Base-by-base conservation (phyloP, 2,329 filamentous ascomycete species). In the Talaromyces pinophilus region DNA sequence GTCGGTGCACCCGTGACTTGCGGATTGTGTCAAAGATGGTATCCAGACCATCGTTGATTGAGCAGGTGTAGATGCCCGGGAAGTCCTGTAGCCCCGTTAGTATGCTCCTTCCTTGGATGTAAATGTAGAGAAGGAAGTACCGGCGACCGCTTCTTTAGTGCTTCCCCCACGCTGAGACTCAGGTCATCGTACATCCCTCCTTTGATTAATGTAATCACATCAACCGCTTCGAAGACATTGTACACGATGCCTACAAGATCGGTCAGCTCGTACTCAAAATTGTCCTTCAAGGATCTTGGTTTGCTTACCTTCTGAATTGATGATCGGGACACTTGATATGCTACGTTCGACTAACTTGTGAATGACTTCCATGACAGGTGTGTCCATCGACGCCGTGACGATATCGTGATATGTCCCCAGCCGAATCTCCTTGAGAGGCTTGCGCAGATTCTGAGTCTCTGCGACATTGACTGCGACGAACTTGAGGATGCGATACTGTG, bases 21-120 rank as follows among this genome's bases (percentile, higher is more conserved):
- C 94, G 91, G 71, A 99, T 92, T 0, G 95, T 98, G 78, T 97
- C 93, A 77, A 98, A 98, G 71, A 99, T 95, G 11, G 93, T 94
- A 76, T 96, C 94, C 60, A 99, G 86, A 64, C 93, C 89, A 79
- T 99, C 95, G 69, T 96, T 90, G 69, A 95, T 86, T 55, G 90
- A 92, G 82, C 95, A 99, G 0, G 94, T 98, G 80, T 97, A 98
- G 70, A 99, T 98, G 52, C 96, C 95, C 0, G 93, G 90, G 74
- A 97, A 97, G 72, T 97, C 94, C 85, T 89, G 68, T 15, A 7
- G 13, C 7, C n/a, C 5, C 13, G 63, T 67, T 38, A 67, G n/a
- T 35, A 59, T 15, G 50, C 71, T 40, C 30, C 52, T 35, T 54
- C 50, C 52, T 35, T 13, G 17, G 52, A 25, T 57, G 54, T 15